These are phyloP conservation scores for Fusarium dimerum DNA, from an alignment of 2,329 filamentous ascomycete genomes.

Conservation along the genomic window DNA sequence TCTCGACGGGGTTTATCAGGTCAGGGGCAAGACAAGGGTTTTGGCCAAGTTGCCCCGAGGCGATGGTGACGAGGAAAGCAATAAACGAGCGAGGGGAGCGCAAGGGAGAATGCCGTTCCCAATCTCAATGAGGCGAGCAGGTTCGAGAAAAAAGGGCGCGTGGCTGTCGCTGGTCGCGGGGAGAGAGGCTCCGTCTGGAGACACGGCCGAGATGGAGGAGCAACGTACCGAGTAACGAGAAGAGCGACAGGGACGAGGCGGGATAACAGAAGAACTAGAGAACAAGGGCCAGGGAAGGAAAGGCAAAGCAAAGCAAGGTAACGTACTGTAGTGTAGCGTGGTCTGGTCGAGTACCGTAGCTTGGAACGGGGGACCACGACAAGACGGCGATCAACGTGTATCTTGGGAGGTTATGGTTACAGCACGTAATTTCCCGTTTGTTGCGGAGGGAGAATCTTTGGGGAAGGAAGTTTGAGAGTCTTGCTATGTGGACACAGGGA, in stretches of 20 bases:
- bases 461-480: not conserved
- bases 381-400: not conserved
- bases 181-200: conserved; percentile 31
- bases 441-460: not conserved
- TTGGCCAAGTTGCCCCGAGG: conserved; percentile 7
- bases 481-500: not conserved
- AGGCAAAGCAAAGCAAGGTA: conserved; percentile 7
- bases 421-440: not conserved
- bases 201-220: conserved; percentile 27
- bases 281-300: conserved; percentile 17
- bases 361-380: not conserved
- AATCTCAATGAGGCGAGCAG: conserved; percentile 12
- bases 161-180: conserved; percentile 24
- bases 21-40: conserved; percentile 12
- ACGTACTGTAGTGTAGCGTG: not conserved
- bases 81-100: conserved; percentile 13
- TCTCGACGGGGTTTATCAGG: conserved; percentile 18
- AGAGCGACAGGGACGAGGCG: conserved; percentile 27
- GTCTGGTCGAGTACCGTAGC: too few relatives aligned
- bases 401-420: not conserved
- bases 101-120: conserved; percentile 1
- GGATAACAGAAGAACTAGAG: conserved; percentile 2
- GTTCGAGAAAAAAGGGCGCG: conserved; percentile 14
- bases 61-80: conserved; percentile 16
- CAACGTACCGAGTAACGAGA: conserved; percentile 18